These are phyloP conservation scores for Dacryopinax primogenitus DNA, from an alignment of 768 basidiomycete species.

Conservation along the genomic window DNA sequence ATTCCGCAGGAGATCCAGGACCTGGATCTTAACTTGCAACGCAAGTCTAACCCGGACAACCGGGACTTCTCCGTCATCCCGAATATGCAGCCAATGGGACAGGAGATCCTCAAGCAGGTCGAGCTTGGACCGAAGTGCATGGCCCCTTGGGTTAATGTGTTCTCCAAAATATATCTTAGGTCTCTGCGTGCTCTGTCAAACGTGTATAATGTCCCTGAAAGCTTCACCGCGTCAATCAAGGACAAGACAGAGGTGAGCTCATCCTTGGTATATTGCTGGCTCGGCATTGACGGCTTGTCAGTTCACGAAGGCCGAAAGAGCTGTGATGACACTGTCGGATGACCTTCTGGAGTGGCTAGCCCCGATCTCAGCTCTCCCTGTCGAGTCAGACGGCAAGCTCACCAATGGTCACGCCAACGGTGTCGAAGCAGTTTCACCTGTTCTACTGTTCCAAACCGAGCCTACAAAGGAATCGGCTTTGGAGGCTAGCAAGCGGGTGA, in stretches of 20 bases:
- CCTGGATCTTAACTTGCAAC: constrained; percentile 70
- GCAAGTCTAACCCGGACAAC: constrained; percentile 55
- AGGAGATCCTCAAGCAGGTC: constrained; percentile 53
- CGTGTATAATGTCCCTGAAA: constrained; percentile 63
- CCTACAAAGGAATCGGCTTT: constrained; percentile 39
- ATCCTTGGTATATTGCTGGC: constrained; percentile 38
- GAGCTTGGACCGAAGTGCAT: constrained; percentile 43
- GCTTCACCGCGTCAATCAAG: constrained; percentile 61
- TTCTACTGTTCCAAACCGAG: constrained; percentile 32
- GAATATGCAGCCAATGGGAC: constrained; percentile 55
- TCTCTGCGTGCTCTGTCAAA: constrained; percentile 22
- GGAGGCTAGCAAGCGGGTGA: constrained; percentile 38
- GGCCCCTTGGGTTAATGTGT: constrained; percentile 58
- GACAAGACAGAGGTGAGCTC: constrained; percentile 66
- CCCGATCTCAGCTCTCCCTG: constrained; percentile 12
- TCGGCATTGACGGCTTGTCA: constrained; percentile 34
- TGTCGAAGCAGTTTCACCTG: not conserved
- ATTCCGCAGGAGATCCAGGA: constrained; percentile 59
- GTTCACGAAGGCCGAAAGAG: constrained; percentile 45
- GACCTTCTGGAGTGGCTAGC: constrained; percentile 36
- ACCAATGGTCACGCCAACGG: constrained; percentile 55
- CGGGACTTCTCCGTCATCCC: constrained; percentile 70
- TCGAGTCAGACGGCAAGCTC: constrained; percentile 31
- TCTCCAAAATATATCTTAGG: constrained; percentile 65
- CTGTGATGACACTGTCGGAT: constrained; percentile 37